Conservation (phyloP, 2,329 filamentous ascomycete species). For the Arthroderma sp. region DNA sequence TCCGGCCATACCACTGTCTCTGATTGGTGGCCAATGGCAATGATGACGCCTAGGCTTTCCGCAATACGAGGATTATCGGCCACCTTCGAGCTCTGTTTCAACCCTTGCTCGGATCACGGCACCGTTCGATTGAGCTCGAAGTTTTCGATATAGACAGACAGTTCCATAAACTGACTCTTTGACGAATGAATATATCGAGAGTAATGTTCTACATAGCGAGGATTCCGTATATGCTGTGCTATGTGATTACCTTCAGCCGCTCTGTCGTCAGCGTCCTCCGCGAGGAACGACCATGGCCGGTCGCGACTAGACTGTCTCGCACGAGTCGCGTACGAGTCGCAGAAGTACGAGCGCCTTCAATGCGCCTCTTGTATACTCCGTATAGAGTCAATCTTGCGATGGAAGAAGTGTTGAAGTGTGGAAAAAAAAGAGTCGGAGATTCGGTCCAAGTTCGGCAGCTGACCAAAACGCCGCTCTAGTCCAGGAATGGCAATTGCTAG, state of each 20-base stretch:
- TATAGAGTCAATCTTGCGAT: no score
- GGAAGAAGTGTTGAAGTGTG: not conserved
- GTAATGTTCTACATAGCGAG: not conserved
- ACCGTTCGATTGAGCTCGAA: not conserved
- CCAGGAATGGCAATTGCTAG: slow-evolving; percentile 1
- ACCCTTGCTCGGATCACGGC: slow-evolving; percentile 3
- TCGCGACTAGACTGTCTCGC: not conserved
- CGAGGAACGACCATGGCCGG: no score
- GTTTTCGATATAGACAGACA: not conserved
- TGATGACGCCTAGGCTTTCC: not conserved
- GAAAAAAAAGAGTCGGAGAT: not conserved
- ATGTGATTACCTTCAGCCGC: no score
- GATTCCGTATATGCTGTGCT: not conserved
- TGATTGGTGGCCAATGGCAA: not conserved
- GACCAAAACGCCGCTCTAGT: not conserved
- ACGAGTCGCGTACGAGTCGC: no score
- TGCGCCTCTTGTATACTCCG: no score
- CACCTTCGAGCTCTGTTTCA: not conserved
- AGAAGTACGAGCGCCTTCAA: no score
- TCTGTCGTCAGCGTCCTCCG: no score
- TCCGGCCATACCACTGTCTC: not conserved
- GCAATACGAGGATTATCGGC: slow-evolving; percentile 1
- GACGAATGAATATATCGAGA: no score
- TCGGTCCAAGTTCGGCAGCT: not conserved
- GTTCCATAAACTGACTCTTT: not conserved